Evolutionary conservation across 768 basidiomycete genomes (phyloP).

Genomic region (Panaeolus cyanescens): DNA sequence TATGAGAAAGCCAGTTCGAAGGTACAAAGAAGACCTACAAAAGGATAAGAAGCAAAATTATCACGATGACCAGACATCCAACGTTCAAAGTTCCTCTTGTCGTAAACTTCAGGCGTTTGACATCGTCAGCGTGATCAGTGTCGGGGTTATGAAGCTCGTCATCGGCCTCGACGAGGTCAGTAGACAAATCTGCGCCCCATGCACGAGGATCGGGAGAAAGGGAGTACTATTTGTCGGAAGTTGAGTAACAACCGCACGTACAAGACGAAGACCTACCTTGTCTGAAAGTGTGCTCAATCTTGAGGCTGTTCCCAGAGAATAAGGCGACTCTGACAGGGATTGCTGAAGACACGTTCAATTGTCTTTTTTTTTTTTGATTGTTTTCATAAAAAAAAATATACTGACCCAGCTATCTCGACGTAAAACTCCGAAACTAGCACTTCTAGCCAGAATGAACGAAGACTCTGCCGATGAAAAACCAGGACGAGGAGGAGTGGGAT

Average conservation of each 20-base stretch:
- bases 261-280: conserved; percentile 33
- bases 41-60: conserved; percentile 45
- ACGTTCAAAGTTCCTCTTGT: conserved; percentile 70
- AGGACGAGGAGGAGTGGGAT: conserved; percentile 27
- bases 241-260: not conserved
- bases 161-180: conserved; percentile 61
- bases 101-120: conserved; percentile 48
- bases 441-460: conserved; percentile 28
- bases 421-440: conserved; percentile 35
- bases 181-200: conserved; percentile 65
- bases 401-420: conserved; percentile 45
- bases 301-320: conserved; percentile 43
- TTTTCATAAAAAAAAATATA: not conserved
- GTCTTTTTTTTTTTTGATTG: not conserved
- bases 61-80: conserved; percentile 61
- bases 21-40: conserved; percentile 51
- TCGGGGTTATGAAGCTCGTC: conserved; percentile 77
- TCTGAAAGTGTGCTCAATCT: conserved; percentile 44
- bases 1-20: not conserved
- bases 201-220: conserved; percentile 64
- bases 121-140: conserved; percentile 26
- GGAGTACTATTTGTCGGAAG: conserved; percentile 47
- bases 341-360: conserved; percentile 16
- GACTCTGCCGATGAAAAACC: conserved; percentile 33
- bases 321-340: conserved; percentile 43